Conservation (phyloP, 163 green algal species). For the Scenedesmus sp. region DNA sequence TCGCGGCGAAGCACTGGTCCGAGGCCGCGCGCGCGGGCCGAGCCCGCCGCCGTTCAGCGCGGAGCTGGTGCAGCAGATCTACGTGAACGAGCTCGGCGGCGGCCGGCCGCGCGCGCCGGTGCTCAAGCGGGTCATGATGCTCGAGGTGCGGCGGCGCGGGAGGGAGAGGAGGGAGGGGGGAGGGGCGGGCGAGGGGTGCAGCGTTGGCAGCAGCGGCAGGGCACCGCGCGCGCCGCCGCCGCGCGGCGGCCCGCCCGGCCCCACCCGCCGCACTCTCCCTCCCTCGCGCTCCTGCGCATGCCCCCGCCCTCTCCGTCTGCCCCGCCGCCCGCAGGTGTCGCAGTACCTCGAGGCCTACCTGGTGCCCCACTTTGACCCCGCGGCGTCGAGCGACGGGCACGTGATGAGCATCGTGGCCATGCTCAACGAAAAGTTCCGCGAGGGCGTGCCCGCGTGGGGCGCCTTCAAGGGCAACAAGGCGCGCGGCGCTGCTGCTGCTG, state of each 20-base stretch:
- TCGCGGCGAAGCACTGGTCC: constrained; percentile 76
- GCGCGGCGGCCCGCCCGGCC: no score
- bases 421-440: constrained; percentile 96
- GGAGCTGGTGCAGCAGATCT: constrained; percentile 84
- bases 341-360: constrained; percentile 98
- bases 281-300: background rate
- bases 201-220: background rate
- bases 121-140: constrained; percentile 79
- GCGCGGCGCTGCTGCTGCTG: background rate
- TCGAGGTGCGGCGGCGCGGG: constrained; percentile 70
- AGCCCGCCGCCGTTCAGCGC: constrained; percentile 46
- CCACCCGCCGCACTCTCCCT: no score
- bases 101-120: constrained; percentile 45
- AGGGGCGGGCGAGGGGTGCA: background rate
- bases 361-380: constrained; percentile 86
- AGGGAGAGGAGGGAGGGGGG: background rate
- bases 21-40: constrained; percentile 1
- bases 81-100: constrained; percentile 78
- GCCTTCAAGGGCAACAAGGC: constrained; percentile 76
- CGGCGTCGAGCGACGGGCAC: constrained; percentile 71
- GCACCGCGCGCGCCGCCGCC: background rate
- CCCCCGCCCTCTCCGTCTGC: constrained; percentile 52
- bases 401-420: constrained; percentile 87
- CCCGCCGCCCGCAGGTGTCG: constrained; percentile 93
- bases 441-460: constrained; percentile 86